A percentile compares a stretch with the other conserved stretches of the same genome.
These are phyloP conservation scores for Vinca minor DNA, from an alignment of 257 asterid genomes.

Conservation along the genomic window DNA sequence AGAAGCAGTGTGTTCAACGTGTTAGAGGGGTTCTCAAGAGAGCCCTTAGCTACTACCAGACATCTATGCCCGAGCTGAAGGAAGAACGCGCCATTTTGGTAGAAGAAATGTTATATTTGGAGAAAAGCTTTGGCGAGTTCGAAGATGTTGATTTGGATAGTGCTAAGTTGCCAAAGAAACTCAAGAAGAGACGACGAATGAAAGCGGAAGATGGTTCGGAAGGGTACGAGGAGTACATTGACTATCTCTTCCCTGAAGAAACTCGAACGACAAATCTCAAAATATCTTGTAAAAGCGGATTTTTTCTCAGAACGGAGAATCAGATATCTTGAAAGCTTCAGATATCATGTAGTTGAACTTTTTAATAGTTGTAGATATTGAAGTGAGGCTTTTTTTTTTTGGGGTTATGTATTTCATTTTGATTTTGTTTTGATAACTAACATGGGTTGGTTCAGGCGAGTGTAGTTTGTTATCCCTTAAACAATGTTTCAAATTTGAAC, in stretches of 20 bases:
- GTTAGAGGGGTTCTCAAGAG: constrained; percentile 79
- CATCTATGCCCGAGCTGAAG: constrained; percentile 68
- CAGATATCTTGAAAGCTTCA: no score
- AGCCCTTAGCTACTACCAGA: constrained; percentile 59
- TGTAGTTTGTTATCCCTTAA: no score
- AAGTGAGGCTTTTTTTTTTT: no score
- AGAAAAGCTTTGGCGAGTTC: constrained; percentile 51
- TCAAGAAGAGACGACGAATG: constrained; percentile 72
- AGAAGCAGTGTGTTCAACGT: constrained; percentile 49
- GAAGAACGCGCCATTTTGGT: constrained; percentile 93
- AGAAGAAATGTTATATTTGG: constrained; percentile 75
- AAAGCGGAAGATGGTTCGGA: constrained; percentile 81
- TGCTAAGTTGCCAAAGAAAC: constrained; percentile 75
- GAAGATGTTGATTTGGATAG: constrained; percentile 67
- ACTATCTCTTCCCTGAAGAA: constrained; percentile 91
- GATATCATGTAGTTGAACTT: no score
- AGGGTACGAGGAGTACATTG: constrained; percentile 83
- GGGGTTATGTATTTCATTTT: no score
- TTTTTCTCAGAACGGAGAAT: no score
- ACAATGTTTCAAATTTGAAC: no score
- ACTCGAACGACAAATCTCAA: constrained; percentile 56
- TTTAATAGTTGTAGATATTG: no score
- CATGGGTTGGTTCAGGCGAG: no score
- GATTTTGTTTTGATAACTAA: no score
- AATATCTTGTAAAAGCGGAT: no score